Evolutionary conservation across 768 basidiomycete species (phyloP).

Genomic region (Cystofilobasidium macerans): DNA sequence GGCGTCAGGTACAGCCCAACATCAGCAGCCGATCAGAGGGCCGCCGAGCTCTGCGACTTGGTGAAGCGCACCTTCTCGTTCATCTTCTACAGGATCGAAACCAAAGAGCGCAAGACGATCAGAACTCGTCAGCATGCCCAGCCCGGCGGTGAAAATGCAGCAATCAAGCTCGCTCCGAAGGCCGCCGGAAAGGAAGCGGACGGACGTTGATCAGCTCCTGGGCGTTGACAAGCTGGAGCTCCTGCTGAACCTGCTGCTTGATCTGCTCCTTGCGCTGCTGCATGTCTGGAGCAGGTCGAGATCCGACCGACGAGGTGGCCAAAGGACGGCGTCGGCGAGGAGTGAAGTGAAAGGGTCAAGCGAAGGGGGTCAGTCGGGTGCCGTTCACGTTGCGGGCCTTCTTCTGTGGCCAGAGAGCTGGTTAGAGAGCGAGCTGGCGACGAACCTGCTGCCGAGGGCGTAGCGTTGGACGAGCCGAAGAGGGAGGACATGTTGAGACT

Average conservation of each 20-base stretch:
- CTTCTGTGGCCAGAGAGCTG: too few relatives aligned
- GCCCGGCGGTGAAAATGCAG: too few relatives aligned
- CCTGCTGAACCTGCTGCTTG: conserved; percentile 56
- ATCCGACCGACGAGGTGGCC: too few relatives aligned
- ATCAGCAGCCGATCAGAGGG: too few relatives aligned
- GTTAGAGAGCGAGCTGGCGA: background rate
- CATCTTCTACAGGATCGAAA: conserved; percentile 48
- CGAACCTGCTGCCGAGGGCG: background rate
- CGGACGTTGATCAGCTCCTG: conserved; percentile 68
- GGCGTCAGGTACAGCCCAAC: too few relatives aligned
- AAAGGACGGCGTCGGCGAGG: background rate
- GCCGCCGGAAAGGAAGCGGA: background rate
- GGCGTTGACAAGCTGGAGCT: conserved; percentile 61
- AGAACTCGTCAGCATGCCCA: too few relatives aligned
- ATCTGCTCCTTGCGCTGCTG: conserved; percentile 43
- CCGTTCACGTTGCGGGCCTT: too few relatives aligned
- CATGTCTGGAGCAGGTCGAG: background rate
- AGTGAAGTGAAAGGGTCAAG: too few relatives aligned
- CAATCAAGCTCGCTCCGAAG: background rate
- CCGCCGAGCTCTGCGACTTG: too few relatives aligned
- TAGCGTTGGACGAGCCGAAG: conserved; percentile 8
- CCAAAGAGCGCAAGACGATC: background rate
- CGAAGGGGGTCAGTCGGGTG: too few relatives aligned
- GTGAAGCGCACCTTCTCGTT: conserved; percentile 46
- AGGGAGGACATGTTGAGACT: conserved; percentile 16